A percentile compares a stretch with the other conserved stretches of the same genome.
Evolutionary conservation across 2,329 filamentous ascomycete genomes (phyloP).

Genomic region (Cladophialophora immunda): DNA sequence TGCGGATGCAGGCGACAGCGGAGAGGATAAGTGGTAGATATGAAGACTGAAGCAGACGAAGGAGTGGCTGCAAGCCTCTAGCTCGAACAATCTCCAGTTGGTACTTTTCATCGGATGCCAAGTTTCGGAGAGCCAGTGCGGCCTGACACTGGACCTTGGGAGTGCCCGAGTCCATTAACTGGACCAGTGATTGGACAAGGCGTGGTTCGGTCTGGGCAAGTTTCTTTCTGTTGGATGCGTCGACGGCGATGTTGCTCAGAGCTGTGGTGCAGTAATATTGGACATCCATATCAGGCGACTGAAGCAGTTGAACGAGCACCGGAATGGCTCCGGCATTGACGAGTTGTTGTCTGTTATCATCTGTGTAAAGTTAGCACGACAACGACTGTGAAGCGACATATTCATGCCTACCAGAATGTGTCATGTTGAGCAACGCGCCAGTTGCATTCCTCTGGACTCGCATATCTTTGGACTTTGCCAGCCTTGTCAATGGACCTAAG

Average conservation of each 20-base stretch:
- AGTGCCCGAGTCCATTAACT: conserved; percentile 96
- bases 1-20: conserved; percentile 96
- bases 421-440: conserved; percentile 97
- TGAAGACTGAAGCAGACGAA: conserved; percentile 90
- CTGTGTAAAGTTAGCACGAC: conserved; percentile 55
- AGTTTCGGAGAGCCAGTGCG: conserved; percentile 88
- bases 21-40: conserved; percentile 96
- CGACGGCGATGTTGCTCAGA: conserved; percentile 97
- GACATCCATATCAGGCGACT: conserved; percentile 92
- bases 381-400: not conserved
- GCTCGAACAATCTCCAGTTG: conserved; percentile 96
- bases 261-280: conserved; percentile 99
- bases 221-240: conserved; percentile 87
- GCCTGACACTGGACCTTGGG: conserved; percentile 99
- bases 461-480: conserved; percentile 99
- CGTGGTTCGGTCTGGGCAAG: conserved; percentile 89
- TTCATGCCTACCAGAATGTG: conserved; percentile 82
- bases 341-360: conserved; percentile 96
- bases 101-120: conserved; percentile 98
- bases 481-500: conserved; percentile 83
- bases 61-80: conserved; percentile 81
- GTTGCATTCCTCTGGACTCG: conserved; percentile 97
- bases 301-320: conserved; percentile 92
- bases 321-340: conserved; percentile 98
- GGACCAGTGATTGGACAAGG: conserved; percentile 90